A percentile compares a stretch with the other conserved stretches of the same genome.
phyloP scores from a whole-genome alignment of 306 rosid species.

The Castanopsis chinensis region DNA sequence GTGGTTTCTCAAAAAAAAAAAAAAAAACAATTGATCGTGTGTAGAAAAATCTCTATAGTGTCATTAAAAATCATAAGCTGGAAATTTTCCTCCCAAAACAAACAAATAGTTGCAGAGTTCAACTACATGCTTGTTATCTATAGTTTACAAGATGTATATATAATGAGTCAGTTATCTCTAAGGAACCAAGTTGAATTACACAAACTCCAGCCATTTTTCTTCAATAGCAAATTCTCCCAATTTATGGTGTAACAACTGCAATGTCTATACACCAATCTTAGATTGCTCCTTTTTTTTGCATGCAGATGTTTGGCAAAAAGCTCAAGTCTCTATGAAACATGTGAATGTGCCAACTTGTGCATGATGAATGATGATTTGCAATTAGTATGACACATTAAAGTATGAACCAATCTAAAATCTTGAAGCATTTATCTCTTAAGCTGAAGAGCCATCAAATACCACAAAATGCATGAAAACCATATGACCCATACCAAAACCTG shows the following conservation, averaged over 20 bases:
- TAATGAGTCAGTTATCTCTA: no score
- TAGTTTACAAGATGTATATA: no score
- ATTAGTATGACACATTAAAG: background rate
- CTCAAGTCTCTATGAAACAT: background rate
- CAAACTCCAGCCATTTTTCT: background rate
- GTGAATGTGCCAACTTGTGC: background rate
- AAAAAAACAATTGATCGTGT: no score
- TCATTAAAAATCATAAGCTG: no score
- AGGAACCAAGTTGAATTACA: background rate
- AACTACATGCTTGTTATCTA: no score
- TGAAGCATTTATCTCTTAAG: background rate
- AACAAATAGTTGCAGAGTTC: no score
- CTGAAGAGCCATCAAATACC: background rate
- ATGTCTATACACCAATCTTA: background rate
- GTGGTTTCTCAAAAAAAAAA: no score
- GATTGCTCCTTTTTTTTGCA: background rate
- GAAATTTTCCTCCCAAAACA: no score
- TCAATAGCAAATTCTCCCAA: background rate
- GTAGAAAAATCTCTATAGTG: no score
- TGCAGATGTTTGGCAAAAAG: background rate
- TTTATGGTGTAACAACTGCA: background rate
- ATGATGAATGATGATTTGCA: background rate
- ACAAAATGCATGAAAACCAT: background rate
- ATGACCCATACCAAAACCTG: background rate
- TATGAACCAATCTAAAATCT: background rate